phyloP scores from a whole-genome alignment of 192 early-diverging fungal genomes.

The Backusella parvicylindrica region DNA sequence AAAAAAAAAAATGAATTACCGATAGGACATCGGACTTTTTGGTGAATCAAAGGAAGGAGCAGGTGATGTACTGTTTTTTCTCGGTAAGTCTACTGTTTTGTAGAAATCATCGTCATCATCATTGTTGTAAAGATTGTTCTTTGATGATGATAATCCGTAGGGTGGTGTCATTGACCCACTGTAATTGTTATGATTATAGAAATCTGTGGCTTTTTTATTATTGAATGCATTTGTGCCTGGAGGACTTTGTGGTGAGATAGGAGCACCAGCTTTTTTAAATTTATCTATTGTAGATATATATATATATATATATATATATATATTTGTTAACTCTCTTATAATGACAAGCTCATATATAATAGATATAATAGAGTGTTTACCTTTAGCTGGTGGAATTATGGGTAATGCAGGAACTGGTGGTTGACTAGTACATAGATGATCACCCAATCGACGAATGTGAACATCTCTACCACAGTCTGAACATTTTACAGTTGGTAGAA shows the following conservation, averaged over 20 bases:
- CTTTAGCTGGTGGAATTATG: conserved; percentile 14
- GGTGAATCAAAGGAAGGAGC: not conserved
- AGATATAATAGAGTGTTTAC: not conserved
- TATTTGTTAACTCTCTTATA: not conserved
- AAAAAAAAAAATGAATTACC: not conserved
- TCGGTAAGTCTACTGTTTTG: conserved; percentile 8
- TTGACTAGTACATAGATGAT: conserved; percentile 49
- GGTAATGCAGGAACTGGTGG: conserved; percentile 44
- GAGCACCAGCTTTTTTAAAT: not conserved
- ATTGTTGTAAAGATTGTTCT: not conserved
- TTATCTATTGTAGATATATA: not conserved
- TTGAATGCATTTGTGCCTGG: not conserved
- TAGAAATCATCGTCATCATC: not conserved
- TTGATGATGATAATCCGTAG: not conserved
- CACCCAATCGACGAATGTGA: conserved; percentile 45
- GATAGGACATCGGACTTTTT: conserved; percentile 7
- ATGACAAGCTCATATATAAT: not conserved
- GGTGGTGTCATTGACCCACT: conserved; percentile 4
- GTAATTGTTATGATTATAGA: not conserved
- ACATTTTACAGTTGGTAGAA: conserved; percentile 54
- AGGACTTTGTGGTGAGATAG: not conserved
- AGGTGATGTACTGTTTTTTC: conserved; percentile 10
- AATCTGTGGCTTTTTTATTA: not conserved
- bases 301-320: too few relatives aligned
- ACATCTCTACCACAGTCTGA: conserved; percentile 56